Evolutionary conservation across 768 basidiomycete species (phyloP).

Genomic region (Leccinum incarnatum): DNA sequence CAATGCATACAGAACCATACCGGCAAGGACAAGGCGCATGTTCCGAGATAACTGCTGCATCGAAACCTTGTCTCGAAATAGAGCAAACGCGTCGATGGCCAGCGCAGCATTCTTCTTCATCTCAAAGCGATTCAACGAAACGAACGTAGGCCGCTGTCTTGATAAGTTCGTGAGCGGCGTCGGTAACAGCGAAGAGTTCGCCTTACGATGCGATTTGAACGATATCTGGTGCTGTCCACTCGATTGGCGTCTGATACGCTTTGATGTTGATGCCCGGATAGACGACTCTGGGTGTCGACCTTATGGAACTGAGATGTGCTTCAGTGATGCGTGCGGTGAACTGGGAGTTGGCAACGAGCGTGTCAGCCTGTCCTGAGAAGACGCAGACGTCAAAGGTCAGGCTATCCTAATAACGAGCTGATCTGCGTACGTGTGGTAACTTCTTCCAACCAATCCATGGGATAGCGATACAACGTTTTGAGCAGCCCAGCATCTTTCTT

Average conservation of each 20-base stretch:
- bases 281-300: slow-evolving; percentile 66
- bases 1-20: slow-evolving; percentile 35
- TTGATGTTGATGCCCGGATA: slow-evolving; percentile 91
- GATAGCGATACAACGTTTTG: slow-evolving; percentile 77
- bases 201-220: slow-evolving; percentile 56
- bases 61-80: slow-evolving; percentile 37
- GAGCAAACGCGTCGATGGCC: slow-evolving; percentile 76
- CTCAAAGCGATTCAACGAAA: slow-evolving; percentile 95
- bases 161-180: slow-evolving; percentile 32
- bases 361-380: slow-evolving; percentile 75
- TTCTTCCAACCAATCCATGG: slow-evolving; percentile 91
- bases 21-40: slow-evolving; percentile 77
- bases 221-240: slow-evolving; percentile 49
- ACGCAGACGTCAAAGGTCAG: not conserved
- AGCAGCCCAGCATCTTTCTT: slow-evolving; percentile 47
- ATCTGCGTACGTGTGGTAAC: slow-evolving; percentile 71
- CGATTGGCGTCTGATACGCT: slow-evolving; percentile 55
- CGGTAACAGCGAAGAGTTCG: not conserved
- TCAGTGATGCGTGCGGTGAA: slow-evolving; percentile 86
- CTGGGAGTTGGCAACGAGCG: slow-evolving; percentile 86
- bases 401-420: not conserved
- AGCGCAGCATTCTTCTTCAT: slow-evolving; percentile 88
- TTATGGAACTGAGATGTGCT: slow-evolving; percentile 69
- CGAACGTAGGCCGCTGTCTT: slow-evolving; percentile 60
- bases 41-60: slow-evolving; percentile 24